Evolutionary conservation across 2,329 filamentous ascomycete genomes (phyloP), one percentile per base, ranked within the genome.

Genomic region (Stachybotrys elegans): DNA sequence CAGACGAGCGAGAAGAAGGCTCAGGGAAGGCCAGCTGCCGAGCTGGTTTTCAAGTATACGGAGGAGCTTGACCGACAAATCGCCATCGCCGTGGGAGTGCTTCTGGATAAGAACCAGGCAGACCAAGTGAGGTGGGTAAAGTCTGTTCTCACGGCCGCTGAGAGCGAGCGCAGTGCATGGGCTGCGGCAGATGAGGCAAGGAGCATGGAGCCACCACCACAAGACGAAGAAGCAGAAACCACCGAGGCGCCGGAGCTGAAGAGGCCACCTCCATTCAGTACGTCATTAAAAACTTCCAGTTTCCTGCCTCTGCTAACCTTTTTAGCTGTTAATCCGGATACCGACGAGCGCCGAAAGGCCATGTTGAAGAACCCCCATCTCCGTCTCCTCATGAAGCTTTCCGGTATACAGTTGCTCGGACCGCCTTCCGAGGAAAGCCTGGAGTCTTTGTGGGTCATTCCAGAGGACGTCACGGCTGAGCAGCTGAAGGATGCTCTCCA

Each of bases 331-430:
- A 76, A 74, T 41, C 75, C 86, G 0, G 81, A 85, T 45, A 81
- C 78, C 34, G 79, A 86, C 37, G 73, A 78, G 40, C 80, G 83
- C 32, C 81, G 83, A 41, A 76, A 75, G 19, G 85, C 88, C 21
- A 83, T 95, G 66, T 94, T 94, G 71, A 94, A 89, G 59, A 94
- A 97, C 63, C 83, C 87, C 9, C 84, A 92, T 56, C 75, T 97
- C 3, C 85, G 91, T 25, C 80, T 97, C 2, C 76, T 98, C 4
- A 85, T 97, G 78, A 84, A 75, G 2, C 73, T 93, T 0, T 73
- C 85, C 16, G 87, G 86, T 1, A 79, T 94, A 48, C 75, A 85
- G 55, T 75, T 83, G 4, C 63, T 76, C 8, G 64, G 67, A 0
- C 69, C 73, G 1, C 63, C 63, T 1, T 56, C 73, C 4, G 83